A percentile compares a stretch with the other conserved stretches of the same genome.
Conservation (phyloP, 805 yeast species). For the Torulaspora indica region DNA sequence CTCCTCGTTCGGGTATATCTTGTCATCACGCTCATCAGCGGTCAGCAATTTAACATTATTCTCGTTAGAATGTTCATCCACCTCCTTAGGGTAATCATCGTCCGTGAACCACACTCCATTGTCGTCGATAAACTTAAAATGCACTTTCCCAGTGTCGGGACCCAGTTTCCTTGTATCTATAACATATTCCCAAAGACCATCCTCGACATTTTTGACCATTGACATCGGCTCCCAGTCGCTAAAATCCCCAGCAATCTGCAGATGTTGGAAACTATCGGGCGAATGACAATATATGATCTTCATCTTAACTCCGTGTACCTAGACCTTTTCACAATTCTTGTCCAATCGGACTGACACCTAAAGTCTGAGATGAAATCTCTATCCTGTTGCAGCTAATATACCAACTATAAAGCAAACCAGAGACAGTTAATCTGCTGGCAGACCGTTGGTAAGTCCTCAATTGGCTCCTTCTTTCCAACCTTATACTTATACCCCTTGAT, state of each 20-base stretch:
- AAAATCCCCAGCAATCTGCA: conserved; percentile 40
- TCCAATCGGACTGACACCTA: not conserved
- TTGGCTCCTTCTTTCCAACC: conserved; percentile 3
- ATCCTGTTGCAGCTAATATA: not conserved
- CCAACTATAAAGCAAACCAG: not conserved
- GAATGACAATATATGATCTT: conserved; percentile 19
- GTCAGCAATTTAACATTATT: conserved; percentile 35
- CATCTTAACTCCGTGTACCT: conserved; percentile 4
- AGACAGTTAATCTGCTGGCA: not conserved
- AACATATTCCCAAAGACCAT: conserved; percentile 26
- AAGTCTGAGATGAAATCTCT: not conserved
- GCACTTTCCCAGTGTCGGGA: conserved; percentile 17
- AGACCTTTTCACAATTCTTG: not conserved
- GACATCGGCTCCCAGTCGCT: conserved; percentile 33
- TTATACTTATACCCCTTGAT: conserved; percentile 2
- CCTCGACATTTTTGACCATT: conserved; percentile 17
- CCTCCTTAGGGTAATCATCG: conserved; percentile 30
- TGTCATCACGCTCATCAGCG: not conserved
- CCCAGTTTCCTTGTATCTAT: conserved; percentile 23
- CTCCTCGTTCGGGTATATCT: not conserved
- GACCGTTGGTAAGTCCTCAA: not conserved
- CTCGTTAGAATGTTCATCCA: conserved; percentile 37
- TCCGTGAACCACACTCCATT: conserved; percentile 32
- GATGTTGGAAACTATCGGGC: conserved; percentile 18
- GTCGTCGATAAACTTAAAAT: conserved; percentile 31